Conservation (phyloP, 129 eudicot genomes). For the Tagetes erecta region DNA sequence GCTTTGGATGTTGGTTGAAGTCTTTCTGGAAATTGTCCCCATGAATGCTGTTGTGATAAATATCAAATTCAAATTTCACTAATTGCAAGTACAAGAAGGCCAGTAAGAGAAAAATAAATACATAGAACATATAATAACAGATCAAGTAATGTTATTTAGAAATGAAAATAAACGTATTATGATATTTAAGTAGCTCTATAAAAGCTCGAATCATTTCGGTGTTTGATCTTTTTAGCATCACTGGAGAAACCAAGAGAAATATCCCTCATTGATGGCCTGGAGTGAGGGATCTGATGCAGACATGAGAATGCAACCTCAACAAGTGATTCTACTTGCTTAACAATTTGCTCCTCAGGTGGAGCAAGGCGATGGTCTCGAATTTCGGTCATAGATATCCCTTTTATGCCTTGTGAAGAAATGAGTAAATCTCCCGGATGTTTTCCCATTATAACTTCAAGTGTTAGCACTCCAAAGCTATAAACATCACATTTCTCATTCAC, state of each 20-base stretch:
- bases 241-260: background rate
- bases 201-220: background rate
- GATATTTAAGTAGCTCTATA: background rate
- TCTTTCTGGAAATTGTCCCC: too few species aligned
- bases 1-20: too few species aligned
- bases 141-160: background rate
- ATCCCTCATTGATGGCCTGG: slow-evolving; percentile 2
- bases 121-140: background rate
- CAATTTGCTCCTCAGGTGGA: background rate
- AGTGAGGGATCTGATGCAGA: background rate
- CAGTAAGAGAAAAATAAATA: background rate
- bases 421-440: slow-evolving; percentile 1
- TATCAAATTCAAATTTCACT: background rate
- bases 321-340: background rate
- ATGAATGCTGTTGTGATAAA: background rate
- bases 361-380: background rate
- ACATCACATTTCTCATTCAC: slow-evolving; percentile 9
- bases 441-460: slow-evolving; percentile 10
- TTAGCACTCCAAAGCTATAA: background rate
- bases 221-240: background rate
- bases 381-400: background rate
- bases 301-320: background rate
- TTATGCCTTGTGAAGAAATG: background rate
- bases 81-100: background rate
- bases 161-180: background rate